phyloP scores from a whole-genome alignment of 371 early-diverging fungal species.

The Mortierella polycephala region DNA sequence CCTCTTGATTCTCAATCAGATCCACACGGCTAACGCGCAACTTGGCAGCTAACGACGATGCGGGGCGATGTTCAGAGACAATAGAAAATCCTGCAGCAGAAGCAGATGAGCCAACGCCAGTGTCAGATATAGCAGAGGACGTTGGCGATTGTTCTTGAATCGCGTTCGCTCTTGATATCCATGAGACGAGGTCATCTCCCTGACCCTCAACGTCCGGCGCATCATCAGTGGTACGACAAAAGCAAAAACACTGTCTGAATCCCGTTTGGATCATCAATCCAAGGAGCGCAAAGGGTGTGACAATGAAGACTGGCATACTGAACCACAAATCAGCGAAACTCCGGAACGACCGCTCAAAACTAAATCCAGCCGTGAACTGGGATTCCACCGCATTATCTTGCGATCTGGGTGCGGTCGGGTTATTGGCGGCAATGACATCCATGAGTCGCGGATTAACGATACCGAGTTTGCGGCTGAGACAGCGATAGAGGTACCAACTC shows the following conservation, averaged over 20 bases:
- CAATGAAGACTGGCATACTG: conserved; percentile 1
- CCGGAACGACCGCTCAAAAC: conserved; percentile 10
- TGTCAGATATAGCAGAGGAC: too few species aligned
- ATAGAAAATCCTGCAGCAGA: not conserved
- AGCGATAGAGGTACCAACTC: conserved; percentile 18
- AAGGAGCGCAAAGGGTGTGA: not conserved
- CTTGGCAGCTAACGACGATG: conserved; percentile 21
- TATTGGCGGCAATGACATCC: not conserved
- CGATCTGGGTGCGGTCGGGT: not conserved
- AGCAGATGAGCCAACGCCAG: too few species aligned
- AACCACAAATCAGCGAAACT: conserved; percentile 2
- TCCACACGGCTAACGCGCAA: conserved; percentile 7
- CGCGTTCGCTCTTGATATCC: too few species aligned
- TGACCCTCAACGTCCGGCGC: too few species aligned
- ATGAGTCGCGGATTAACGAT: conserved; percentile 14
- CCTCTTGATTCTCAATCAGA: conserved; percentile 9
- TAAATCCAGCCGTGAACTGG: conserved; percentile 8
- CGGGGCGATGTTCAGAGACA: not conserved
- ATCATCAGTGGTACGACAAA: not conserved
- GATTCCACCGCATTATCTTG: not conserved
- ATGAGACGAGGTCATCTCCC: too few species aligned
- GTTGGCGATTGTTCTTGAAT: too few species aligned
- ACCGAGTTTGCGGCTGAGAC: conserved; percentile 15
- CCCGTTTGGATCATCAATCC: conserved; percentile 3
- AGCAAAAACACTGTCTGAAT: not conserved